Base-by-base conservation (phyloP, 306 rosid genomes). In the Glycyrrhiza uralensis region DNA sequence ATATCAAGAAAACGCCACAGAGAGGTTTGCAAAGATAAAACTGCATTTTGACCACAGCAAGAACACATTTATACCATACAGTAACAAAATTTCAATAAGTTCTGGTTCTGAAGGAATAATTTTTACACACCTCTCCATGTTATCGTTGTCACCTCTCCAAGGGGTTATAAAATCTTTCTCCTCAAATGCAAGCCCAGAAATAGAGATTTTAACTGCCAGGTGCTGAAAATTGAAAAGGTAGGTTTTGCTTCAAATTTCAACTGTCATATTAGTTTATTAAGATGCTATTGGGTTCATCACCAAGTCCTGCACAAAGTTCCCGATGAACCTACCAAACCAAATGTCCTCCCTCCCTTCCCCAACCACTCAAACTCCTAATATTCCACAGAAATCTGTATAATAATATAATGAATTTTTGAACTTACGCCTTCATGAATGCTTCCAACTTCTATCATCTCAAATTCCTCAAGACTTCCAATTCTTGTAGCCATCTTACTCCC, bases 141-240 rank as follows among this genome's bases (percentile, higher is more conserved):
- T 89, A 77, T 71, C 83, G 45, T 29, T 46, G 20, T 69, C 76
- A 58, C 88, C 94, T 67, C 87, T 96, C 98, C 98, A 93, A 50
- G 98, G 96, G 83, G 70, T 82, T 56, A 86, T 2, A 60, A 93
- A 93, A 85, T 93, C 98, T 49, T 82, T 80, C 88, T 83, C 85
- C 46, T 83, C 66, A 55, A 93, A 91, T 44, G 84, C 94, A 76
- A 89, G 85, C 71, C 98, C 98, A 2, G 98, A 89, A 78, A 93
- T 77, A 74, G 81, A 77, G 78, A 93, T 91, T 79, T 80, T 95
- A 60, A 93, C 97, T 24, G 94, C 91, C 42, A 93, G 87, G 76
- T 82, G 85, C 96, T 93, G 96, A 75, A 59, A 57, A 66, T 73
- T 72, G 56, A 65, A 79, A 68, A 23, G 26, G 26, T 18, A 71